phyloP scores from a whole-genome alignment of 208 protist species.

The Spironucleus salmonicida region DNA sequence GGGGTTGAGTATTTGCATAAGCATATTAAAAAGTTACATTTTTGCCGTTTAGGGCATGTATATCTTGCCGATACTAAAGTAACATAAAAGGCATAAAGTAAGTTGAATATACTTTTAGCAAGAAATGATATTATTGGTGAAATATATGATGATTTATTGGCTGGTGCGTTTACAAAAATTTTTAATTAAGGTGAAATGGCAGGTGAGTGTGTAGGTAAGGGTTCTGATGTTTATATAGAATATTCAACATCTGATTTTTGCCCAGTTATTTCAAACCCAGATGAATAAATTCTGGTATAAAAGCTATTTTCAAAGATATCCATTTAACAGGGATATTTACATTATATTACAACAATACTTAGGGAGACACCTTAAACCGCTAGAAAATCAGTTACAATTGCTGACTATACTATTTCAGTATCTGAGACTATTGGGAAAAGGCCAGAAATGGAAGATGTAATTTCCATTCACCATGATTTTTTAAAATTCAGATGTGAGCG shows the following conservation, averaged over 20 bases:
- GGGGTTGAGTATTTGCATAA: background rate
- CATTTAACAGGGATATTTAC: background rate
- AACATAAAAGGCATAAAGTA: background rate
- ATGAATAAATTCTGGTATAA: background rate
- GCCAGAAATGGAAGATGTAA: constrained; percentile 5
- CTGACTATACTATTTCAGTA: background rate
- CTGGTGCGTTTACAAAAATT: background rate
- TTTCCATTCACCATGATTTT: background rate
- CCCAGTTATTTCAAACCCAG: background rate
- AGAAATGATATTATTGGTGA: background rate
- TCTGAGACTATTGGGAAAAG: constrained; percentile 13
- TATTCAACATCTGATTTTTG: background rate
- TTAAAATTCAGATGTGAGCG: background rate
- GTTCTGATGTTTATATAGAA: background rate
- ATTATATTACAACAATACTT: background rate
- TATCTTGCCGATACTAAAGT: background rate
- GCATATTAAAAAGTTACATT: background rate
- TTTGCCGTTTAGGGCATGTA: background rate
- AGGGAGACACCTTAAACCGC: no score
- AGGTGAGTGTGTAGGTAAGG: background rate
- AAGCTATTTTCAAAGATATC: background rate
- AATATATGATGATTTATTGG: background rate
- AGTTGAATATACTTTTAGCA: background rate
- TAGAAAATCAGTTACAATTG: no score
- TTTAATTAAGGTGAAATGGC: background rate